Percentiles rank a stretch among this genome's conserved stretches.
Conservation (phyloP, 306 rosid species). For the Castanospermum australe region DNA sequence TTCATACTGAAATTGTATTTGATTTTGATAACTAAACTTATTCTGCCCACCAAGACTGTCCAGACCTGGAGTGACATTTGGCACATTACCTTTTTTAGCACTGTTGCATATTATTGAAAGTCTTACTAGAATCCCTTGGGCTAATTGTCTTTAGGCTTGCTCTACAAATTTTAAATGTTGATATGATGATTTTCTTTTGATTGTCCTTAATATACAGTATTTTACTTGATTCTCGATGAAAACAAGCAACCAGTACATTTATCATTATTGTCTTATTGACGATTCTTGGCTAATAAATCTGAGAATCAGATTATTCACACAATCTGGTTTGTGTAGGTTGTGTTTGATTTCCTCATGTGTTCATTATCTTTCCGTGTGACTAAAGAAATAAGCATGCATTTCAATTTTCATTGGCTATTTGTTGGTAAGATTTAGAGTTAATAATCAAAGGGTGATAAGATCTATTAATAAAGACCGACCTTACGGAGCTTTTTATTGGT, state of each 20-base stretch:
- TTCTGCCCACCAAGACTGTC: conserved; percentile 5
- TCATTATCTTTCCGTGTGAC: conserved; percentile 6
- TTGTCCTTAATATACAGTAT: background rate
- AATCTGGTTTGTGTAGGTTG: conserved; percentile 1
- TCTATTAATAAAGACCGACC: conserved; percentile 53
- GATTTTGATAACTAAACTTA: background rate
- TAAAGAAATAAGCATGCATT: background rate
- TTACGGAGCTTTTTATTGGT: conserved; percentile 66
- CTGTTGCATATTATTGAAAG: background rate
- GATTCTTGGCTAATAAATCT: conserved; percentile 1
- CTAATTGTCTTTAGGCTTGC: conserved; percentile 3
- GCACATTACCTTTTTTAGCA: background rate
- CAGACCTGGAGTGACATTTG: background rate
- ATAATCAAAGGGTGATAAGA: conserved; percentile 19
- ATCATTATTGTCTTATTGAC: background rate
- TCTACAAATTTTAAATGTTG: conserved; percentile 9
- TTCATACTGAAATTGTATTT: background rate
- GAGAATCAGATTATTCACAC: background rate
- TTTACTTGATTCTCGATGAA: conserved; percentile 19
- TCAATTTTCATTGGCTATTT: background rate
- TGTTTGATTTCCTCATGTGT: background rate
- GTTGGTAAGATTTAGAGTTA: conserved; percentile 16
- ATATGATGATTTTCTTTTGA: background rate
- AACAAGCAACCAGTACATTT: conserved; percentile 1
- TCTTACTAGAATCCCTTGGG: background rate